Conservation (phyloP, 78 protist genomes). For the Creolimax fragrantissima region DNA sequence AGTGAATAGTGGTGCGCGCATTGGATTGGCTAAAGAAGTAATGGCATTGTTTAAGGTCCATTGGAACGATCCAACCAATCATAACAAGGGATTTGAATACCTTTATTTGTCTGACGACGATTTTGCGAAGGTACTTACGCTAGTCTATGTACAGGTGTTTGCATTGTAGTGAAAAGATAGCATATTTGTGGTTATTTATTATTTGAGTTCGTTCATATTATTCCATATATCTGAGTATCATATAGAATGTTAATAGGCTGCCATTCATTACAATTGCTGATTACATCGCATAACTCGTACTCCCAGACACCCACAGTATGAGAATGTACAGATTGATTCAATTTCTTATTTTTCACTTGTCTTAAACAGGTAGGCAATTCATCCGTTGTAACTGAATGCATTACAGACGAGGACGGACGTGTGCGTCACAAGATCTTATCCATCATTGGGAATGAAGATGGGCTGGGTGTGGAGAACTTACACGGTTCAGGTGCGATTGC, state of each 20-base stretch:
- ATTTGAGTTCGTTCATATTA: too few relatives aligned
- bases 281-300: too few relatives aligned
- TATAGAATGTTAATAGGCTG: too few relatives aligned
- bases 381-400: constrained; percentile 23
- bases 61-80: constrained; percentile 57
- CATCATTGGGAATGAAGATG: constrained; percentile 45
- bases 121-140: constrained; percentile 21
- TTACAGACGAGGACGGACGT: constrained; percentile 21
- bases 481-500: constrained; percentile 92
- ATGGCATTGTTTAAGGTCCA: constrained; percentile 40
- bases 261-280: too few relatives aligned
- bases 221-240: too few relatives aligned
- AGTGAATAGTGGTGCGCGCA: constrained; percentile 94
- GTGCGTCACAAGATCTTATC: not conserved
- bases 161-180: too few relatives aligned
- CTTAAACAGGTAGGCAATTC: too few relatives aligned
- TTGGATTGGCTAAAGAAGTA: constrained; percentile 87
- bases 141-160: too few relatives aligned
- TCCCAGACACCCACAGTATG: too few relatives aligned
- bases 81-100: constrained; percentile 63
- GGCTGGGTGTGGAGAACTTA: constrained; percentile 94
- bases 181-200: too few relatives aligned
- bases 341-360: too few relatives aligned
- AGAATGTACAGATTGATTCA: too few relatives aligned
- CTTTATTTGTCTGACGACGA: constrained; percentile 76